Percentiles rank a stretch among this genome's conserved stretches.
These are phyloP conservation scores for Fusarium sp. DNA, from an alignment of 2,329 filamentous ascomycete genomes.

Conservation along the genomic window DNA sequence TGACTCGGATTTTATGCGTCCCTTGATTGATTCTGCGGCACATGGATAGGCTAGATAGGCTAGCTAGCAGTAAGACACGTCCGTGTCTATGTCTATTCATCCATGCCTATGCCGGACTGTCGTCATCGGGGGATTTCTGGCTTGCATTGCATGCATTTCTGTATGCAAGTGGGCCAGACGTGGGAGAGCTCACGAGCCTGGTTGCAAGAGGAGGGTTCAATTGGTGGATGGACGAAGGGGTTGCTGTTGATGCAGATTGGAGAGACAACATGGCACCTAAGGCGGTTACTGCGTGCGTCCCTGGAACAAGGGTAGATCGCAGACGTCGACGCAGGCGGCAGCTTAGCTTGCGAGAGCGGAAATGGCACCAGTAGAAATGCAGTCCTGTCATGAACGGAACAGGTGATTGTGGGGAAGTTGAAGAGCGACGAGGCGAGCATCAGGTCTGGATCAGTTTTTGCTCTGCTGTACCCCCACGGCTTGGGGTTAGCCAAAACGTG, in stretches of 20 bases:
- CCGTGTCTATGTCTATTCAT: neutral
- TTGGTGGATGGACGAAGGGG: slow-evolving; percentile 24
- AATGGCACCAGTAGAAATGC: slow-evolving; percentile 18
- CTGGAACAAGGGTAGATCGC: slow-evolving; percentile 28
- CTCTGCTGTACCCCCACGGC: slow-evolving; percentile 31
- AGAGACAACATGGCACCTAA: slow-evolving; percentile 26
- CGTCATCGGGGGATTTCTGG: slow-evolving; percentile 35
- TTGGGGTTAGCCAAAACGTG: slow-evolving; percentile 17
- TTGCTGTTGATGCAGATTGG: slow-evolving; percentile 28
- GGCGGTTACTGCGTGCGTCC: slow-evolving; percentile 16
- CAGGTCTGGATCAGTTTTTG: slow-evolving; percentile 6
- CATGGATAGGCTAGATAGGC: slow-evolving; percentile 7
- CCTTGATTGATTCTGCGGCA: slow-evolving; percentile 1
- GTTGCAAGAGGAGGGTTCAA: slow-evolving; percentile 17
- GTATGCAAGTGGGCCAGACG: slow-evolving; percentile 19
- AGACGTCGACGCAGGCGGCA: slow-evolving; percentile 17
- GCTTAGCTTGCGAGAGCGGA: slow-evolving; percentile 7
- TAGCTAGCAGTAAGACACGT: slow-evolving; percentile 8
- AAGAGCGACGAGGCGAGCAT: slow-evolving; percentile 16
- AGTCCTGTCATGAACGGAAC: slow-evolving; percentile 15
- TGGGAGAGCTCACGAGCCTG: slow-evolving; percentile 29
- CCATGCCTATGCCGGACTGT: slow-evolving; percentile 26
- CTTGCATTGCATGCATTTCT: slow-evolving; percentile 31
- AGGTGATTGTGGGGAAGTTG: slow-evolving; percentile 35
- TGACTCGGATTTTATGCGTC: slow-evolving; percentile 21